A percentile compares a stretch with the other conserved stretches of the same genome.
Evolutionary conservation across 352 stramenopile genomes (phyloP).

Genomic region (Globisporangium megalacanthum): DNA sequence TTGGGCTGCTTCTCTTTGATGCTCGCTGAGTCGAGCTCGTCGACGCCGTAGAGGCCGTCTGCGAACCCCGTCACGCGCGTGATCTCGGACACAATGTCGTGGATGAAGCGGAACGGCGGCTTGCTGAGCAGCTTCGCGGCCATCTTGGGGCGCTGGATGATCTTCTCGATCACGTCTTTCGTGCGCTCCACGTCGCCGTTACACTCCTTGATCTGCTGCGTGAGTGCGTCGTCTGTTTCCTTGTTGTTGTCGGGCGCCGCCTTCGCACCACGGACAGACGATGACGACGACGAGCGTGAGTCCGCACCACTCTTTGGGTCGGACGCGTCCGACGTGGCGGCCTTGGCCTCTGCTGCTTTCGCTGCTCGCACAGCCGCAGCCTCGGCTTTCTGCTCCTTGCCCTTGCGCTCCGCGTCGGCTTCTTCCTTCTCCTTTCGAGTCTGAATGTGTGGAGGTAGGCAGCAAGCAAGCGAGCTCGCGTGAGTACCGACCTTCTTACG

Average conservation of each 20-base stretch:
- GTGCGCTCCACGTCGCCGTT: constrained; percentile 74
- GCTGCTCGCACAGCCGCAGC: constrained; percentile 15
- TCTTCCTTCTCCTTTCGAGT: constrained; percentile 26
- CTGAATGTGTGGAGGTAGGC: neutral
- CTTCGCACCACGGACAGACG: constrained; percentile 22
- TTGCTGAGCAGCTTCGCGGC: constrained; percentile 75
- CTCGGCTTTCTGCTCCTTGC: constrained; percentile 28
- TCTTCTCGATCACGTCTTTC: constrained; percentile 69
- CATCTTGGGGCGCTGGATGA: constrained; percentile 86
- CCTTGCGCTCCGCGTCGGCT: constrained; percentile 18
- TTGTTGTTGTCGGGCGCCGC: constrained; percentile 43
- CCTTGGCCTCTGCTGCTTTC: constrained; percentile 7
- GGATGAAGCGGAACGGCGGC: constrained; percentile 85
- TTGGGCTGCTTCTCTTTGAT: constrained; percentile 95
- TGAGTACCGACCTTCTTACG: neutral
- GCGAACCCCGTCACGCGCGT: constrained; percentile 78
- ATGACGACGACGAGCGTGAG: constrained; percentile 19
- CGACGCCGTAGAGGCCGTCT: constrained; percentile 74
- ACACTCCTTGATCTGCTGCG: constrained; percentile 59
- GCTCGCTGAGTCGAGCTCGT: constrained; percentile 86
- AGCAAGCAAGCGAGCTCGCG: neutral
- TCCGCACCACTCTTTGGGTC: constrained; percentile 32
- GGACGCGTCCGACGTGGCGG: constrained; percentile 16
- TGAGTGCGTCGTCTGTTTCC: constrained; percentile 36
- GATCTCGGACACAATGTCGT: constrained; percentile 81